These are phyloP conservation scores for Dactylellina leptospora DNA, from an alignment of 2,329 filamentous ascomycete species.

Conservation along the genomic window DNA sequence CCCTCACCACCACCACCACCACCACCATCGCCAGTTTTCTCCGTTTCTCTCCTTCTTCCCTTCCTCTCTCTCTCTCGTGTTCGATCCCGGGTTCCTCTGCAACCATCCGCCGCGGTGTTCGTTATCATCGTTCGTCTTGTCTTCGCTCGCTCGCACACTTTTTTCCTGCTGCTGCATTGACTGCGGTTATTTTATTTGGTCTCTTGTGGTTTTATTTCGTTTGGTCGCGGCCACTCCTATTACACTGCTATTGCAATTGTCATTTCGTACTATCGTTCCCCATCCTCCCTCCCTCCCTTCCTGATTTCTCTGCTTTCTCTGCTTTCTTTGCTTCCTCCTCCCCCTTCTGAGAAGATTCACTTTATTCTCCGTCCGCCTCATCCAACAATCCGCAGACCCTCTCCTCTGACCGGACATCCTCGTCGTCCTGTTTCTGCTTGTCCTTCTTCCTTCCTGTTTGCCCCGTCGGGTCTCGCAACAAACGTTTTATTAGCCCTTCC, in stretches of 20 bases:
- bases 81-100: too few relatives aligned
- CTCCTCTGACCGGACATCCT: too few relatives aligned
- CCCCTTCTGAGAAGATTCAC: constrained; percentile 30
- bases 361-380: constrained; percentile 11
- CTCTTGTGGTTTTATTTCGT: background rate
- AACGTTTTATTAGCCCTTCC: constrained; percentile 1
- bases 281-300: constrained; percentile 5
- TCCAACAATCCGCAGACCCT: constrained; percentile 8
- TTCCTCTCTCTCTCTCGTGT: background rate
- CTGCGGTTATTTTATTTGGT: constrained; percentile 13
- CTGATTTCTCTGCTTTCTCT: constrained; percentile 1
- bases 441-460: constrained; percentile 23
- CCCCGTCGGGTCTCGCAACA: constrained; percentile 18
- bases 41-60: background rate
- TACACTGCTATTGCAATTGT: constrained; percentile 9
- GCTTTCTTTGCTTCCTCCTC: background rate
- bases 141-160: background rate
- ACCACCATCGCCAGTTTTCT: background rate
- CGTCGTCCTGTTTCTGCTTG: too few relatives aligned
- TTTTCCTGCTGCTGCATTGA: constrained; percentile 30
- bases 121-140: too few relatives aligned
- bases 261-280: constrained; percentile 10
- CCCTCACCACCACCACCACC: background rate
- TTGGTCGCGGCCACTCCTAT: constrained; percentile 1
- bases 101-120: too few relatives aligned